Percentiles rank a stretch among this genome's conserved stretches.
Conservation (phyloP, 768 basidiomycete genomes). For the Sarcodon aspratus region DNA sequence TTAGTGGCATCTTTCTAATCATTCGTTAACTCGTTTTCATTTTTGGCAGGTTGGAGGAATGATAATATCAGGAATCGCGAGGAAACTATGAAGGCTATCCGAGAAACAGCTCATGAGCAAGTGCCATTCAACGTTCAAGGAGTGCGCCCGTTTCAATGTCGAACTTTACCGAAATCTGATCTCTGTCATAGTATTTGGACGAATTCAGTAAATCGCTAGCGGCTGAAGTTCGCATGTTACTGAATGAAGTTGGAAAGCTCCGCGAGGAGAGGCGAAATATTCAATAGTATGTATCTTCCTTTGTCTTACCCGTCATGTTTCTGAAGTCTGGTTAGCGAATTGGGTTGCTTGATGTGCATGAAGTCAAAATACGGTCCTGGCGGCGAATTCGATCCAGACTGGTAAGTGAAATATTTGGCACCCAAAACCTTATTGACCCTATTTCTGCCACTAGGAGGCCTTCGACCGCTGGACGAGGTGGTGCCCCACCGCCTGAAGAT, state of each 20-base stretch:
- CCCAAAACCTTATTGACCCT: conserved; percentile 20
- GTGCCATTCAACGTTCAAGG: conserved; percentile 79
- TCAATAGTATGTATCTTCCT: conserved; percentile 54
- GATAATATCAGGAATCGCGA: conserved; percentile 56
- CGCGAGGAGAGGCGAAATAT: conserved; percentile 68
- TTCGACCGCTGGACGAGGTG: conserved; percentile 1
- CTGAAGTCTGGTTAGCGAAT: conserved; percentile 40
- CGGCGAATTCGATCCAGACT: conserved; percentile 78
- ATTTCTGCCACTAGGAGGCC: conserved; percentile 22
- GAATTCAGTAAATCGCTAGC: conserved; percentile 83
- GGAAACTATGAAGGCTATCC: conserved; percentile 57
- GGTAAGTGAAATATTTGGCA: conserved; percentile 27
- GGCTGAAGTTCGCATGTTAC: conserved; percentile 71
- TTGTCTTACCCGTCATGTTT: background rate
- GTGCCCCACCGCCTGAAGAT: conserved; percentile 19
- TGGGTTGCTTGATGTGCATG: conserved; percentile 59
- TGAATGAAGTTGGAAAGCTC: conserved; percentile 75
- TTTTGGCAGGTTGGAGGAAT: conserved; percentile 45
- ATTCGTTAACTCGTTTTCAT: background rate
- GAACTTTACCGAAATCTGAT: background rate
- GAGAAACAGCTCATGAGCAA: conserved; percentile 61
- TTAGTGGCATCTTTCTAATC: background rate
- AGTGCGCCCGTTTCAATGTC: conserved; percentile 30
- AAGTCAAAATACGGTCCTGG: conserved; percentile 75
- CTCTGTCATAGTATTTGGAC: conserved; percentile 53